Evolutionary conservation across 1,284 basidiomycete genomes (phyloP).

Genomic region (Naganishia albida): DNA sequence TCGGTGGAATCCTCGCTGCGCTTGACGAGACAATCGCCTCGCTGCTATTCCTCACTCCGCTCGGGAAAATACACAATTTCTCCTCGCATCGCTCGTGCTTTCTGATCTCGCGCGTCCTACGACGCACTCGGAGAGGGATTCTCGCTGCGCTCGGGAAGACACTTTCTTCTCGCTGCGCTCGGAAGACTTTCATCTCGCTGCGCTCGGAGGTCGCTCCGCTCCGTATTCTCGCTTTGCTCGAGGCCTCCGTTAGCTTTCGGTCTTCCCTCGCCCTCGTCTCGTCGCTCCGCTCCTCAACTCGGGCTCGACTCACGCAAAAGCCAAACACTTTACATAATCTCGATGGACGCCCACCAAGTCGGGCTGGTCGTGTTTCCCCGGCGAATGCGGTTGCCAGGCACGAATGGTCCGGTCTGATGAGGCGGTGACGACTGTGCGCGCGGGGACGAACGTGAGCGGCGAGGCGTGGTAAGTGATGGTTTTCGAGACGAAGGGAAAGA

Average conservation of each 20-base stretch:
- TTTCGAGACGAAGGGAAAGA: conserved; percentile 37
- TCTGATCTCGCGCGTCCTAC: no score
- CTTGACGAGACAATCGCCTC: neutral
- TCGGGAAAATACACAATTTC: neutral
- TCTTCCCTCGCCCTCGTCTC: no score
- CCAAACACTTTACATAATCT: conserved; percentile 88
- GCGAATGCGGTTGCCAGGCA: conserved; percentile 86
- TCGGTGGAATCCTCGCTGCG: conserved; percentile 1
- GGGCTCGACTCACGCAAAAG: conserved; percentile 64
- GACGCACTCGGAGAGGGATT: neutral
- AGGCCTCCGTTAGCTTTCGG: no score
- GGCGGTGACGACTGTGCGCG: conserved; percentile 73
- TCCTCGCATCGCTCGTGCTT: no score
- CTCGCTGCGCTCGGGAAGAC: neutral
- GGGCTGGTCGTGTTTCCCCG: conserved; percentile 59
- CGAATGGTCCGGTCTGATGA: conserved; percentile 95
- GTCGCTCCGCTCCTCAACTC: no score
- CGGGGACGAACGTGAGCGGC: neutral
- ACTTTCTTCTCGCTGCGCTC: neutral
- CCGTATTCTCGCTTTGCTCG: no score
- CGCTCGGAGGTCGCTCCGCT: no score
- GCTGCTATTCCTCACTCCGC: neutral
- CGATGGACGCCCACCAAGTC: conserved; percentile 78
- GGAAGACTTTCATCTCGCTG: no score
- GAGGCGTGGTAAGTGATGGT: no score